phyloP scores from a whole-genome alignment of 768 basidiomycete species.

The Rhodocollybia butyracea region DNA sequence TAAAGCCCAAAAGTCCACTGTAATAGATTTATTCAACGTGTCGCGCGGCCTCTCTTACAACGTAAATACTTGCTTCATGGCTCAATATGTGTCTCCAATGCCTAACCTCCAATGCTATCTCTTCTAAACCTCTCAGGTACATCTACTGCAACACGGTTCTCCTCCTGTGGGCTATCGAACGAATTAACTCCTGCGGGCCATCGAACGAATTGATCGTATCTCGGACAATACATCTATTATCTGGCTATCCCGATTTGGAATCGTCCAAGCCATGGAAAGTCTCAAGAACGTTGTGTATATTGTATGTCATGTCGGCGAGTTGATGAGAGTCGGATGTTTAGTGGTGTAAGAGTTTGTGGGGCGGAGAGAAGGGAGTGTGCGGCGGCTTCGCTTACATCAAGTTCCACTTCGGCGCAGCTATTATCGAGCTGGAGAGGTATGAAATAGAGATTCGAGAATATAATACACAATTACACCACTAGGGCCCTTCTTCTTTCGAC shows the following conservation, averaged over 20 bases:
- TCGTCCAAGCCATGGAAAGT: conserved; percentile 35
- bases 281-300: conserved; percentile 44
- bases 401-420: no score
- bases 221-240: conserved; percentile 63
- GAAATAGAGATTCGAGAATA: no score
- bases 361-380: background rate
- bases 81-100: no score
- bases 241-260: conserved; percentile 38
- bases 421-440: no score
- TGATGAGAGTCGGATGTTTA: conserved; percentile 66
- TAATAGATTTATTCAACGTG: no score
- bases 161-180: conserved; percentile 64
- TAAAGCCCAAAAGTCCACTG: no score
- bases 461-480: background rate
- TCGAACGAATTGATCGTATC: no score
- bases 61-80: no score
- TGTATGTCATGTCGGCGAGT: conserved; percentile 48
- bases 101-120: conserved; percentile 73
- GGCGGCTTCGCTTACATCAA: no score
- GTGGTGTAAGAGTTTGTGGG: conserved; percentile 53
- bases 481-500: background rate
- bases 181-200: conserved; percentile 64
- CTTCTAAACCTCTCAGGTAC: conserved; percentile 73
- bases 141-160: conserved; percentile 79
- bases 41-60: no score